Conservation (phyloP, 2,329 filamentous ascomycete species). For the Basipetospora sp. region DNA sequence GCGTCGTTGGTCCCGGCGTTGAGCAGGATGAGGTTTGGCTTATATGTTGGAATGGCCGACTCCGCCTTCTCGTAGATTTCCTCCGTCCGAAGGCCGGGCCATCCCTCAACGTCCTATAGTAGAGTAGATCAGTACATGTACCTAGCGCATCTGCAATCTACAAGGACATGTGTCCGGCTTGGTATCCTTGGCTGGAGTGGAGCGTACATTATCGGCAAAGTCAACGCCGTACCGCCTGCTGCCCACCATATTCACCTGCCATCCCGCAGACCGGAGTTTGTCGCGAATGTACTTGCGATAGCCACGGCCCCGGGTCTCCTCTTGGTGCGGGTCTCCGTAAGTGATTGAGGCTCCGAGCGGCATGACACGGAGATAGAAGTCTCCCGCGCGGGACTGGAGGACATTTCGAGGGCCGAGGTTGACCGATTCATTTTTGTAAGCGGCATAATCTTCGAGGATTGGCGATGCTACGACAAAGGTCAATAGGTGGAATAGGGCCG, state of each 20-base stretch:
- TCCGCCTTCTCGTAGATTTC: constrained; percentile 22
- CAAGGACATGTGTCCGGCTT: too few species aligned
- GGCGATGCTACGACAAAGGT: not conserved
- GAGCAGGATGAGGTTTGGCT: constrained; percentile 26
- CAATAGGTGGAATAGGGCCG: not conserved
- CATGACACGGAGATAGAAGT: not conserved
- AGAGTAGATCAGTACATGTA: not conserved
- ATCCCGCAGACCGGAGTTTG: not conserved
- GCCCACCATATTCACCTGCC: not conserved
- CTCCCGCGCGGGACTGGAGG: not conserved
- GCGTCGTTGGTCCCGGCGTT: constrained; percentile 30
- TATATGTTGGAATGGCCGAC: constrained; percentile 15
- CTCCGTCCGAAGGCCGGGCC: constrained; percentile 25
- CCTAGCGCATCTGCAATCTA: too few species aligned
- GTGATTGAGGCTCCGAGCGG: not conserved
- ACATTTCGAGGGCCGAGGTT: too few species aligned
- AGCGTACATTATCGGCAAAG: too few species aligned
- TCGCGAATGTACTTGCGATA: not conserved
- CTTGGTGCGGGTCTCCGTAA: not conserved
- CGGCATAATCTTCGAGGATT: not conserved
- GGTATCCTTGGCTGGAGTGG: too few species aligned
- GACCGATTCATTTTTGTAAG: not conserved
- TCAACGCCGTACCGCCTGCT: not conserved
- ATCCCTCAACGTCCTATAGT: constrained; percentile 24
- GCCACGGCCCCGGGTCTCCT: not conserved